phyloP scores from a whole-genome alignment of 1,139 yeast genomes.

The Zygosaccharomyces sapae region DNA sequence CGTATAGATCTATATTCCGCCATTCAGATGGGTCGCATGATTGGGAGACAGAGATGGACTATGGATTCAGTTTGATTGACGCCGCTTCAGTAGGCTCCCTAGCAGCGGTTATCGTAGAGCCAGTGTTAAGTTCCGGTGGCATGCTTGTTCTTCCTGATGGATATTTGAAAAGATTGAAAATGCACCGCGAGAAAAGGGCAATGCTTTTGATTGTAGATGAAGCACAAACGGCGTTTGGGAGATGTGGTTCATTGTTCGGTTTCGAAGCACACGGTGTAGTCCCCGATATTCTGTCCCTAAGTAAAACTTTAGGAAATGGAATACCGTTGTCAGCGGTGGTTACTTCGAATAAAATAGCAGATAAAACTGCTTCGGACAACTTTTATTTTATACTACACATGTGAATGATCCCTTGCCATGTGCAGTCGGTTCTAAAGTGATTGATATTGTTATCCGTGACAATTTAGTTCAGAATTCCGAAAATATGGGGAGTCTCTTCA shows the following conservation, averaged over 20 bases:
- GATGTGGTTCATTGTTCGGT: constrained; percentile 31
- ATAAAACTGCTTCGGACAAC: constrained; percentile 16
- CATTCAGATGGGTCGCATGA: constrained; percentile 30
- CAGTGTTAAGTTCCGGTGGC: constrained; percentile 15
- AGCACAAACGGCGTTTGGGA: constrained; percentile 32
- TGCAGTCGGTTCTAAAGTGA: constrained; percentile 30
- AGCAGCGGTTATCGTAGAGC: constrained; percentile 25
- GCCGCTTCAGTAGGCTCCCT: constrained; percentile 28
- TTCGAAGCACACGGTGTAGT: constrained; percentile 25
- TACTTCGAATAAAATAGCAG: constrained; percentile 23
- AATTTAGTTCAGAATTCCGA: constrained; percentile 21
- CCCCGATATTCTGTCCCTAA: constrained; percentile 30
- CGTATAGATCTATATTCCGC: constrained; percentile 29
- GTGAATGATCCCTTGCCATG: constrained; percentile 31
- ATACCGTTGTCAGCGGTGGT: constrained; percentile 31
- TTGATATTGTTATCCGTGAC: constrained; percentile 30
- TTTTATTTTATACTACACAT: constrained; percentile 30
- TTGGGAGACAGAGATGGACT: constrained; percentile 31
- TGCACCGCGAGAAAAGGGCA: constrained; percentile 27
- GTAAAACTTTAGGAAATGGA: constrained; percentile 32
- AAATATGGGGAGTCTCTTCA: constrained; percentile 24
- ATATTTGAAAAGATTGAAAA: constrained; percentile 24
- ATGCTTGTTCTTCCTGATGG: constrained; percentile 25
- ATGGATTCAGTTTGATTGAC: constrained; percentile 23
- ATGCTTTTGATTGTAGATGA: constrained; percentile 32